Evolutionary conservation across 2,329 filamentous ascomycete species (phyloP), one percentile per base, ranked within the genome.

Genomic region (Lithohypha guttulata): DNA sequence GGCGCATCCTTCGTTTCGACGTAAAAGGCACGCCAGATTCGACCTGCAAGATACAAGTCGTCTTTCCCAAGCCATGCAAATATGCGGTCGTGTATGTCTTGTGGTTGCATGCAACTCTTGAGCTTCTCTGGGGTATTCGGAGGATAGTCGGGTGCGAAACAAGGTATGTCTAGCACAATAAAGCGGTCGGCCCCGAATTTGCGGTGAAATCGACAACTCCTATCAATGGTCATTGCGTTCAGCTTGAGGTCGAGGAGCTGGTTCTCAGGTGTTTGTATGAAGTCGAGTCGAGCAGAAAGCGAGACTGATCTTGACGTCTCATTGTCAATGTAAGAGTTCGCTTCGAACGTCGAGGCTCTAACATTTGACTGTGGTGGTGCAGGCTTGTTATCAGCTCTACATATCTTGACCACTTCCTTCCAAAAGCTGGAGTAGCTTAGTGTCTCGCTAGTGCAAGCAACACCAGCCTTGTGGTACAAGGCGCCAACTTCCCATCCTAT

Each of bases 141-240:
- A n/a, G 18, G 19, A n/a, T 29, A 20, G 18, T 29, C 18, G 20
- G 19, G 9, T 10, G 40, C 40, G 8, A 55, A 42, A 14, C 39
- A 34, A 22, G 55, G 62, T 3, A 64, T 47, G 1, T 55, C 59
- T 10, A 69, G 34, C 19, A 60, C 59, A 10, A 67, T 48, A 41
- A 68, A 69, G 20, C 65, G 54, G 51, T 68, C 64, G 4, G 59
- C 59, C 3, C 65, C 66, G 46, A 65, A 68, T 20, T 61, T 59
- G 14, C 66, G 57, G 34, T 62, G 56, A 22, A 69, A 62, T 1
- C 66, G 63, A 51, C 63, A 65, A 8, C 61, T 59, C 34, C 54
- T 40, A 14, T 68, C 65, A 3, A 57, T 45, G 34, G 60, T 62
- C 2, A 68, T 47, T 0, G 64, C 58, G 17, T 63, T 62, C 17